Evolutionary conservation across 148 eudicot genomes (phyloP).

Genomic region (Polygonum aviculare): DNA sequence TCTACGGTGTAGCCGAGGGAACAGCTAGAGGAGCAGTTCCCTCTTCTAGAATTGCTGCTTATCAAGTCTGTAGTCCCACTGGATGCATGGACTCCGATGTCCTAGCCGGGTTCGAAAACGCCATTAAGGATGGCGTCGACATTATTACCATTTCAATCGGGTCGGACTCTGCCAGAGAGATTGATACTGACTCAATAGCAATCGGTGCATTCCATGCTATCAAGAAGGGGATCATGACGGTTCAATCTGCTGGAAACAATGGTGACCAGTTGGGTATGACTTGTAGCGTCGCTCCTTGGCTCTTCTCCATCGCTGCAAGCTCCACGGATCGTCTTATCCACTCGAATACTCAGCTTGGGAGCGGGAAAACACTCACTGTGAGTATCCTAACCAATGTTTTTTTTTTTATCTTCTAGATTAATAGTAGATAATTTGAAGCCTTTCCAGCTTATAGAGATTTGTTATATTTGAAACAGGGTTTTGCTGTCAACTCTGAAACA

Average conservation of each 20-base stretch:
- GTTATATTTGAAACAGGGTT: constrained; percentile 24
- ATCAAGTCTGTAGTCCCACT: constrained; percentile 39
- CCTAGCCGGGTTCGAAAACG: constrained; percentile 53
- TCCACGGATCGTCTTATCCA: constrained; percentile 17
- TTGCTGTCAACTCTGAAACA: constrained; percentile 22
- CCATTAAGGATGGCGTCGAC: constrained; percentile 58
- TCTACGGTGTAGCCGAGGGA: constrained; percentile 53
- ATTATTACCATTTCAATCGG: constrained; percentile 56
- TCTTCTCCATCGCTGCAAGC: constrained; percentile 57
- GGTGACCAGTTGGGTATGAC: constrained; percentile 34
- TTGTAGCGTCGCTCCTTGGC: constrained; percentile 56
- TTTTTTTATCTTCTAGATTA: background rate
- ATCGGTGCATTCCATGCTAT: constrained; percentile 49
- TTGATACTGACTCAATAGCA: constrained; percentile 23
- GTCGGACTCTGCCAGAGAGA: background rate
- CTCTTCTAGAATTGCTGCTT: constrained; percentile 49
- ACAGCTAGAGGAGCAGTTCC: constrained; percentile 70
- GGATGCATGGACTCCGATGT: constrained; percentile 54
- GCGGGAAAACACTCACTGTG: background rate
- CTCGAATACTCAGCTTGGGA: constrained; percentile 1
- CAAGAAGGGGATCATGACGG: constrained; percentile 45
- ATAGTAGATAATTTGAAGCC: background rate
- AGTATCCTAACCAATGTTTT: background rate
- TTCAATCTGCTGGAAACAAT: constrained; percentile 53
- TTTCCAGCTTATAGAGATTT: background rate